Evolutionary conservation across 148 eudicot species (phyloP), one percentile per base, ranked within the genome.

Genomic region (Camellia japonica): DNA sequence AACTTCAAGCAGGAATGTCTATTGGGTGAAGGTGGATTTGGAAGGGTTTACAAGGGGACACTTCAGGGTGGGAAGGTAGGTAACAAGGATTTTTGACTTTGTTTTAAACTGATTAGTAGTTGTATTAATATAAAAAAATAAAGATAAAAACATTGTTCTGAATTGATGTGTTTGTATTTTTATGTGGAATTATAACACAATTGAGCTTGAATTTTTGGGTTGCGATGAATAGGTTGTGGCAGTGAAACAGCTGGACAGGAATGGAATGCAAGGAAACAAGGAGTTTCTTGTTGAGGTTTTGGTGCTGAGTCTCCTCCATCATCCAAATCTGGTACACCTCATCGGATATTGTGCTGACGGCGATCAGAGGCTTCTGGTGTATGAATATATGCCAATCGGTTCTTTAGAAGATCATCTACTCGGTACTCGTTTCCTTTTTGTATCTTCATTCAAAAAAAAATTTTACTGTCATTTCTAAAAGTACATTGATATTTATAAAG

Each of bases 311-410:
- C 93, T 77, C 76, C 84, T 93, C 41, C 86, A 85, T 55, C 97
- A 94, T 74, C 82, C 89, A 12, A 91, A 94, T 81, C 87, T 94
- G 76, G 84, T 91, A 66, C 84, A 74, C 19, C 89, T 94, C 10
- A 78, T 94, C 7, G 98, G 98, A 51, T 93, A 91, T 70, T 93
- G 97, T 86, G 95, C 98, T 71, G 97, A 94, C 83, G 98, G 97
- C 79, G 98, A 94, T 66, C 97, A 94, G 75, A 86, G 98, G 82
- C 91, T 93, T 85, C 86, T 94, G 82, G 97, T 94, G n/a, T 88
- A 91, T 71, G 97, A 94, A 71, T 90, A 87, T 86, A 81, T 94
- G 90, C 82, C 91, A n/a, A 68, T 70, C 83, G 94, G 97, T 71
- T 91, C 94, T 71, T 71, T 94, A 63, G 88, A 91, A 76, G 79